Base-by-base conservation (phyloP, 805 yeast genomes). In the Blastobotrys mokoenaii region DNA sequence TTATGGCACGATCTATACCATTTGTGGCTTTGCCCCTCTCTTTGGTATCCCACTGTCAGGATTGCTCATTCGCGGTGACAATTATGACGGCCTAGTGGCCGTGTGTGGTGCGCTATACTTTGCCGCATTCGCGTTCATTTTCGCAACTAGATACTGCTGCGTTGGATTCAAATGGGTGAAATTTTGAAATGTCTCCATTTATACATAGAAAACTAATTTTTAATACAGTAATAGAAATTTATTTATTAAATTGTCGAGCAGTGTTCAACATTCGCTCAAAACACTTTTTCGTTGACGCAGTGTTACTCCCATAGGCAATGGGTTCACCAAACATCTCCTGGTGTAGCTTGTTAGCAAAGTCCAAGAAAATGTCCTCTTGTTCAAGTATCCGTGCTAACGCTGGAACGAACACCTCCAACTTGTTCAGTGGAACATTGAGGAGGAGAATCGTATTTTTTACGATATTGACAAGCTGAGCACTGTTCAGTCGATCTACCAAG, bases 1-100 rank as follows among this genome's bases (percentile, higher is more conserved):
- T 15, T 77, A 74, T 56, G 72, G 80, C 1, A 71, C 80, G 0
- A 71, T 77, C 53, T 81, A 79, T 59, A 71, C 78, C 38, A 61
- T 78, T 53, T 78, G 76, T 10, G 73, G 85, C 1, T 64, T 77
- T 45, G 66, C 72, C 12, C 65, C 70, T 29, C 61, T 77, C 25
- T 67, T 73, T 12, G 65, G 71, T 18, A 65, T 77, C 17, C 80
- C 81, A 2, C 62, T 72, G 16, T 72, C 77, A 2, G 74, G 80
- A 50, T 69, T 71, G 2, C 62, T 74, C 35, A 68, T 74, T 22
- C 20, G 36, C 35, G 47, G 46, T 30, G 38, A 36, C 33, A 34
- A 51, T 37, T 51, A 50, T 32, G 30, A n/a, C 16, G 30, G 39
- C 22, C 38, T 48, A 9, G 41, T 48, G 9, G 25, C 29, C 12